Conservation (phyloP, 768 basidiomycete genomes). For the Rubroboletus pulcherrimus region DNA sequence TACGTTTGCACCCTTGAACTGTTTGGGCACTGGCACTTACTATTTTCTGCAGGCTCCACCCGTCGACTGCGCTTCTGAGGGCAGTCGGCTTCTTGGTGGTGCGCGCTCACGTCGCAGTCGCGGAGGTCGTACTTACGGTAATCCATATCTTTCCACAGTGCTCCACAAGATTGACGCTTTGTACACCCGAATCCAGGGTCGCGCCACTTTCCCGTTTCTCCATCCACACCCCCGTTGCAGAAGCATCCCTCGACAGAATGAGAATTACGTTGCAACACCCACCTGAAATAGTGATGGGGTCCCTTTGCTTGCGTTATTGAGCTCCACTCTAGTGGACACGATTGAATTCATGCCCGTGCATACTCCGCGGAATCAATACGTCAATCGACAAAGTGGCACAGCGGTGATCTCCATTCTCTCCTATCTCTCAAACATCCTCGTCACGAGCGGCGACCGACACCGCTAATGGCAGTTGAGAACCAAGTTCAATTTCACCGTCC, state of each 20-base stretch:
- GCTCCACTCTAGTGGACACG: background rate
- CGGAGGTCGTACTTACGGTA: slow-evolving; percentile 5
- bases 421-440: background rate
- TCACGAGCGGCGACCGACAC: slow-evolving; percentile 18
- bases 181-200: too few species aligned
- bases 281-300: background rate
- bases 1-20: background rate
- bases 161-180: slow-evolving; percentile 20
- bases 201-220: too few species aligned
- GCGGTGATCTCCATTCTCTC: background rate
- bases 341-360: background rate
- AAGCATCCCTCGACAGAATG: background rate
- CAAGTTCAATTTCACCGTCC: slow-evolving; percentile 29
- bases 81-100: too few species aligned
- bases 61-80: too few species aligned
- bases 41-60: too few species aligned
- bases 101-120: background rate
- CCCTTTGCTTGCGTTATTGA: background rate
- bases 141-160: background rate
- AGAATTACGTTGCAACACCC: background rate
- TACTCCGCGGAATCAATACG: background rate
- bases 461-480: slow-evolving; percentile 32
- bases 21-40: too few species aligned
- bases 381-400: background rate
- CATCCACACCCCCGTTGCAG: too few species aligned